Evolutionary conservation across 2,329 filamentous ascomycete genomes (phyloP).

Genomic region (Neurospora sp.): DNA sequence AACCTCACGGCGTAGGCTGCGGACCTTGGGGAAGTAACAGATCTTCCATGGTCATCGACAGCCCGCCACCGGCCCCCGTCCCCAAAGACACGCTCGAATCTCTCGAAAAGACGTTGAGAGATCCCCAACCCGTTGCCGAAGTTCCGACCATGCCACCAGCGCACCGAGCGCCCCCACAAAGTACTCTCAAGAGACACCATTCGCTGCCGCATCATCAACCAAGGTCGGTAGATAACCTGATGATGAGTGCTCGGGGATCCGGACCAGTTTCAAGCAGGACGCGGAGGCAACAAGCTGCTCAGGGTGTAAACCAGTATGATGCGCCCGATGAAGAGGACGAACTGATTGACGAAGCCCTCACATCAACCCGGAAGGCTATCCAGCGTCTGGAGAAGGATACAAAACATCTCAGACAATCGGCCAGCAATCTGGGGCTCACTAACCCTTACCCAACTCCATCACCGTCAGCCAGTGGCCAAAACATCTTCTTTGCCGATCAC

Average conservation of each 20-base stretch:
- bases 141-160: constrained; percentile 40
- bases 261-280: constrained; percentile 70
- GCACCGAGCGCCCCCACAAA: constrained; percentile 40
- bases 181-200: constrained; percentile 53
- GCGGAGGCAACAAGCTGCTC: constrained; percentile 62
- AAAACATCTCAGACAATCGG: constrained; percentile 49
- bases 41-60: constrained; percentile 72
- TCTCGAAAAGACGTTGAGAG: constrained; percentile 46
- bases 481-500: constrained; percentile 57
- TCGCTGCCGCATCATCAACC: constrained; percentile 54
- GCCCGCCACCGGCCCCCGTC: constrained; percentile 34
- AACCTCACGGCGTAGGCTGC: constrained; percentile 56
- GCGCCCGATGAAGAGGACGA: constrained; percentile 96
- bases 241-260: constrained; percentile 40
- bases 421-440: constrained; percentile 49
- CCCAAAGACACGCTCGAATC: constrained; percentile 50
- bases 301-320: constrained; percentile 78
- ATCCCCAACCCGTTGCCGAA: constrained; percentile 41
- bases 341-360: constrained; percentile 78
- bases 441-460: constrained; percentile 59
- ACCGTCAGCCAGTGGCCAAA: constrained; percentile 73
- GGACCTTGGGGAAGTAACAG: constrained; percentile 80
- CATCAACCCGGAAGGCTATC: constrained; percentile 65
- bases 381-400: constrained; percentile 54
- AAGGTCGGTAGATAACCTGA: constrained; percentile 53